phyloP scores from a whole-genome alignment of 495 filamentous ascomycete genomes.

The Penicillium nucicola region DNA sequence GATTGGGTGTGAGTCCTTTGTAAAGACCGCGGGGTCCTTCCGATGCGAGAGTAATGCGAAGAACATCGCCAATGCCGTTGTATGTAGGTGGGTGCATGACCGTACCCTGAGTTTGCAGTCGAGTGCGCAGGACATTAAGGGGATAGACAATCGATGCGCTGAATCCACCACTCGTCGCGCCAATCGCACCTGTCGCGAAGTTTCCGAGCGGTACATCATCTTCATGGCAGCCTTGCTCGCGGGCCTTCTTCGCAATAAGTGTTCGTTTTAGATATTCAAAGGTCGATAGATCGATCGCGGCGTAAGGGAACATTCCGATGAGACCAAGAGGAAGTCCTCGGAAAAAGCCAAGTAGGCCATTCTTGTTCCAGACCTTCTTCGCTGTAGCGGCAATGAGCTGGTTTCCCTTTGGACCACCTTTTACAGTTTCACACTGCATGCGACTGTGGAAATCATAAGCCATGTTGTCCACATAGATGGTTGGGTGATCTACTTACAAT shows the following conservation, averaged over 20 bases:
- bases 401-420: constrained; percentile 81
- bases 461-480: not conserved
- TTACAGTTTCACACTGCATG: constrained; percentile 90
- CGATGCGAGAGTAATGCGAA: constrained; percentile 70
- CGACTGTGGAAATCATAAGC: constrained; percentile 48
- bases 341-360: constrained; percentile 76
- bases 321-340: constrained; percentile 90
- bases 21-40: constrained; percentile 88
- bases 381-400: constrained; percentile 77
- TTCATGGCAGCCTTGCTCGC: constrained; percentile 65
- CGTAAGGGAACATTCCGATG: constrained; percentile 95
- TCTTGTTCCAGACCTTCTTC: constrained; percentile 75
- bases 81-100: constrained; percentile 88
- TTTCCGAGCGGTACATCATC: constrained; percentile 76
- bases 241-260: constrained; percentile 68
- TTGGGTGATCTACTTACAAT: constrained; percentile 58
- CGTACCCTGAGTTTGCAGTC: constrained; percentile 93
- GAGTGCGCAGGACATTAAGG: constrained; percentile 88
- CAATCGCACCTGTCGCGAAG: constrained; percentile 76
- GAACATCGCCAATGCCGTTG: constrained; percentile 82
- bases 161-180: constrained; percentile 85
- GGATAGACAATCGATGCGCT: constrained; percentile 95
- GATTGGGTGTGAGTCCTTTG: constrained; percentile 91
- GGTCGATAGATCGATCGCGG: constrained; percentile 91
- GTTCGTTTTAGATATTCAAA: constrained; percentile 88